Percentiles rank a stretch among this genome's conserved stretches.
Conservation (phyloP, 257 asterid species). For the Coffea eugenioides region DNA sequence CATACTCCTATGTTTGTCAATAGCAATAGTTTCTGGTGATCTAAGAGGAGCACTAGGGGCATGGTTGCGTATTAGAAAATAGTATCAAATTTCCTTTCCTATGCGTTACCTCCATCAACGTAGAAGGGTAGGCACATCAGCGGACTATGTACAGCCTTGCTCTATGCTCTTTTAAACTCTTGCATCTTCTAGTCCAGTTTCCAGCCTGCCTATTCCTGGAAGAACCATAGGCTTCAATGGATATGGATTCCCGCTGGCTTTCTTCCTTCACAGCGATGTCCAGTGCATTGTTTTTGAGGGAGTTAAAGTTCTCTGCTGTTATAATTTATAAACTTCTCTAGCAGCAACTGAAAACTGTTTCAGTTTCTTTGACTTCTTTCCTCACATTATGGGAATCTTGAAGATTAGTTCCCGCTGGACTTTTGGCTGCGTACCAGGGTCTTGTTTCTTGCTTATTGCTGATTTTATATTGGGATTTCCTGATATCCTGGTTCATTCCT, state of each 20-base stretch:
- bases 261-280: background rate
- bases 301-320: background rate
- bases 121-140: slow-evolving; percentile 54
- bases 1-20: background rate
- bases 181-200: slow-evolving; percentile 19
- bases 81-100: slow-evolving; percentile 28
- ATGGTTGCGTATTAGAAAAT: background rate
- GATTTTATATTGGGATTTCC: slow-evolving; percentile 29
- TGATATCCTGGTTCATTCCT: slow-evolving; percentile 28
- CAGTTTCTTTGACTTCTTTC: slow-evolving; percentile 14
- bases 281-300: background rate
- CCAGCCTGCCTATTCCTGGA: slow-evolving; percentile 24
- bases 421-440: slow-evolving; percentile 34
- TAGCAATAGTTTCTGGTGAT: background rate
- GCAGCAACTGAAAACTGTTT: background rate
- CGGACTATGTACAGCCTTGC: slow-evolving; percentile 51
- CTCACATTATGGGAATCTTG: slow-evolving; percentile 17
- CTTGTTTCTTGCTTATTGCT: slow-evolving; percentile 37
- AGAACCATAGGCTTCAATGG: slow-evolving; percentile 37
- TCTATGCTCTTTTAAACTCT: slow-evolving; percentile 48
- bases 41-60: background rate
- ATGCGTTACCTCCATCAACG: slow-evolving; percentile 51
- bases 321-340: background rate
- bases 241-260: background rate
- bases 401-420: slow-evolving; percentile 19